Evolutionary conservation across 257 asterid species (phyloP).

Genomic region (Apocynum venetum): DNA sequence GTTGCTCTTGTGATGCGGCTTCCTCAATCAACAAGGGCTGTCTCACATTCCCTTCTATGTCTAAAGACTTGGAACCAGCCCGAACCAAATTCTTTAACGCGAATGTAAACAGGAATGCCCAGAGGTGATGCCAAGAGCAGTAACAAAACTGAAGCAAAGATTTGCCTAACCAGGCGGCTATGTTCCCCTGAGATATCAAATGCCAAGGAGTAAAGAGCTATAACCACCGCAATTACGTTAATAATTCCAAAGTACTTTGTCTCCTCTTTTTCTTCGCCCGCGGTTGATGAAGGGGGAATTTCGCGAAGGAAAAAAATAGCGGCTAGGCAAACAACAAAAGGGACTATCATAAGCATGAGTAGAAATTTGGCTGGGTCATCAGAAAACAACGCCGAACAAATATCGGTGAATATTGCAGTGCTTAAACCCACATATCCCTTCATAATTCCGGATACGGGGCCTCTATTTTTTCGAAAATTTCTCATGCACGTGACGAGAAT

Average conservation of each 20-base stretch:
- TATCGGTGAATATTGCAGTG: slow-evolving; percentile 91
- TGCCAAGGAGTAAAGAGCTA: slow-evolving; percentile 65
- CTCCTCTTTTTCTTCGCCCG: slow-evolving; percentile 61
- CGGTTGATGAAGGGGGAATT: slow-evolving; percentile 69
- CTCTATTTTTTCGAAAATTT: slow-evolving; percentile 76
- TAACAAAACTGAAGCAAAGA: slow-evolving; percentile 64
- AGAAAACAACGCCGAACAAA: slow-evolving; percentile 83
- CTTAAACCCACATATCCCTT: slow-evolving; percentile 95
- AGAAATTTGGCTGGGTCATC: slow-evolving; percentile 75
- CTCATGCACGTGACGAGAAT: slow-evolving; percentile 82
- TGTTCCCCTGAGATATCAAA: slow-evolving; percentile 68
- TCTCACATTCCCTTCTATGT: slow-evolving; percentile 34
- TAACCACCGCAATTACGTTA: slow-evolving; percentile 59
- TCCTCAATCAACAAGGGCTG: slow-evolving; percentile 37
- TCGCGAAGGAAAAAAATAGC: slow-evolving; percentile 86
- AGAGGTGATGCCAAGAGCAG: slow-evolving; percentile 64
- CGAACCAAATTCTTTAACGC: slow-evolving; percentile 27
- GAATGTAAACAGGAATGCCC: slow-evolving; percentile 59
- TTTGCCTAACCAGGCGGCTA: slow-evolving; percentile 43
- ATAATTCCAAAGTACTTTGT: slow-evolving; percentile 61
- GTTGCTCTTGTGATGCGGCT: slow-evolving; percentile 10
- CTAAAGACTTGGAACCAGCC: slow-evolving; percentile 17
- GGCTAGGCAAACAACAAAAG: slow-evolving; percentile 64
- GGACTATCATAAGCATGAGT: slow-evolving; percentile 63
- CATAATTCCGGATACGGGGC: slow-evolving; percentile 86